Conservation (phyloP, 2,329 filamentous ascomycete species). For the Venturia oleaginea region DNA sequence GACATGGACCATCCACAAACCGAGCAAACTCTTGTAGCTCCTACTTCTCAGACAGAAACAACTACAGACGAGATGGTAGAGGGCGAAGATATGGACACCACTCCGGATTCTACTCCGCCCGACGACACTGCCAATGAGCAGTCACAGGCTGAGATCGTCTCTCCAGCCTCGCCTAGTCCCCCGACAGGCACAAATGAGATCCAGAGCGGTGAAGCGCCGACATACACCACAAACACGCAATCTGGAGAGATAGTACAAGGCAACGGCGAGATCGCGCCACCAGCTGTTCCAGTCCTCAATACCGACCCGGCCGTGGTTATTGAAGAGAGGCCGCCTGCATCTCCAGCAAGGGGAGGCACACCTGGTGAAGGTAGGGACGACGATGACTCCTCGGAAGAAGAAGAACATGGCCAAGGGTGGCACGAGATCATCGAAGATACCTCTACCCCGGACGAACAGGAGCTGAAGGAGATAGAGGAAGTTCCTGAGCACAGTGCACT, state of each 20-base stretch:
- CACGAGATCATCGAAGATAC: slow-evolving; percentile 48
- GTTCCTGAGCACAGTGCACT: slow-evolving; percentile 43
- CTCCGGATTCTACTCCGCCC: slow-evolving; percentile 24
- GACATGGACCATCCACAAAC: slow-evolving; percentile 14
- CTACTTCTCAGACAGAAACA: slow-evolving; percentile 14
- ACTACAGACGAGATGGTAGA: slow-evolving; percentile 18
- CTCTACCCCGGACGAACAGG: slow-evolving; percentile 46
- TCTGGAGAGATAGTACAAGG: background rate
- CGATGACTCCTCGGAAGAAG: slow-evolving; percentile 22
- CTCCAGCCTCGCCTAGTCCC: slow-evolving; percentile 2
- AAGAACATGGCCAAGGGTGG: slow-evolving; percentile 33
- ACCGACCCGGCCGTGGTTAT: background rate
- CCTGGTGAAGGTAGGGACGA: slow-evolving; percentile 22
- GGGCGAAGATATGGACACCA: slow-evolving; percentile 32
- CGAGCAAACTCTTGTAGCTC: slow-evolving; percentile 23
- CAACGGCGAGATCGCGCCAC: background rate
- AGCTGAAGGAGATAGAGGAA: slow-evolving; percentile 48
- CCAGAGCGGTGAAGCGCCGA: background rate
- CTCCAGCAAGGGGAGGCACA: background rate
- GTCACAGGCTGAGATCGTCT: background rate
- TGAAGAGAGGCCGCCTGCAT: background rate
- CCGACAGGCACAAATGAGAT: background rate
- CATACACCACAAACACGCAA: background rate
- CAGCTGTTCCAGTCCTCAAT: background rate
- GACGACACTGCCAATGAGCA: background rate